Conservation (phyloP, 2,329 filamentous ascomycete genomes). For the Boeremia exigua region DNA sequence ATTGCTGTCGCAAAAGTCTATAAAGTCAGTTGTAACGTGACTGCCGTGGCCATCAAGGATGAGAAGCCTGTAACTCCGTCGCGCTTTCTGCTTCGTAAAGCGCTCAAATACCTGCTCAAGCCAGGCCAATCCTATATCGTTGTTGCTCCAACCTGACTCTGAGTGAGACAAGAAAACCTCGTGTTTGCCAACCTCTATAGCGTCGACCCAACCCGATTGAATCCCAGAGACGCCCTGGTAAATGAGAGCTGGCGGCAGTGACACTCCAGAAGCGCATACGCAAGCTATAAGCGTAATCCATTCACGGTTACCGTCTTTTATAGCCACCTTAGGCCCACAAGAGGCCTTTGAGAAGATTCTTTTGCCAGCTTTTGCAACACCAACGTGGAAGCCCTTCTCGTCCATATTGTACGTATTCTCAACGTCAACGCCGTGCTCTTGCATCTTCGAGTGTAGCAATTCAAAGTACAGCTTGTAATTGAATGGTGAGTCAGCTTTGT, state of each 20-base stretch:
- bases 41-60: too few relatives aligned
- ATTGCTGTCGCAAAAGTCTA: too few relatives aligned
- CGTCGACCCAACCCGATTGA: neutral
- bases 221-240: neutral
- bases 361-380: too few relatives aligned
- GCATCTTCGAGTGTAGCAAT: neutral
- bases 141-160: neutral
- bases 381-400: neutral
- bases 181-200: neutral
- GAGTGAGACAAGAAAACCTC: neutral
- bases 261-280: neutral
- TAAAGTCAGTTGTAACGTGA: too few relatives aligned
- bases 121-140: neutral
- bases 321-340: neutral
- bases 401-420: neutral
- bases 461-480: neutral
- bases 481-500: constrained; percentile 11
- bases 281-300: neutral
- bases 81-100: neutral
- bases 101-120: neutral
- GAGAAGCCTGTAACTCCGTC: too few relatives aligned
- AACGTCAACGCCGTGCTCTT: neutral
- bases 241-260: neutral
- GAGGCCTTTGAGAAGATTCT: too few relatives aligned
- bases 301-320: neutral